Evolutionary conservation across 2,329 filamentous ascomycete genomes (phyloP), one percentile per base, ranked within the genome.

Genomic region (Tolypocladium paradoxum): DNA sequence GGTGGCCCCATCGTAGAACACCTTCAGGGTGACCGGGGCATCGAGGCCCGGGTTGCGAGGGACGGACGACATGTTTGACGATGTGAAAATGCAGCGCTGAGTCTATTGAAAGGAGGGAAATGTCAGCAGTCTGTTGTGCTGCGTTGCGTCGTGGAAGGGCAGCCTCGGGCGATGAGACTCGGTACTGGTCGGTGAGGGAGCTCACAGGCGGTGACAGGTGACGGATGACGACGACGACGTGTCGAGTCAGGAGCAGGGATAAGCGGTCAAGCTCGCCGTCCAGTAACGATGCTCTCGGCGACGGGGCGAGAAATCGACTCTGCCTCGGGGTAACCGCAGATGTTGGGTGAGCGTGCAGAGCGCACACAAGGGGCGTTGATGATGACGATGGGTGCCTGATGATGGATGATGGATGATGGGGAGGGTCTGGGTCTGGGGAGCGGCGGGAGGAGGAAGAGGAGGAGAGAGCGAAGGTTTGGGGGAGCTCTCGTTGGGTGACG

Each of bases 11-110:
- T 90, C 83, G 65, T 87, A 83, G 64, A 82, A 81, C 65, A 95
- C 79, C 76, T 97, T 97, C 73, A 96, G 76, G 60, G 87, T 90
- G 71, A 97, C 87, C 57, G 64, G 58, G 59, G 63, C 58, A 50
- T 70, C 68, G 35, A 62, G 61, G 43, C 57, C 57, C 31, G 60
- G 48, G 56, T 54, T 53, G 37, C 52, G 55, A 37, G 60, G 52
- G 35, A 56, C 53, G 40, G 65, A 60, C 57, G 65, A 60, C 65
- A 69, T 69, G 54, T 53, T 47, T 55, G 53, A 36, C 33, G 24
- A 46, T n/a, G 12, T 31, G 27, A 11, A 8, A 34, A 18, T 12
- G 8, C 20, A 16, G 38, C 12, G 37, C 27, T n/a, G 31, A 31
- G 6, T 11, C 43, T 47, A n/a, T 5, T 31, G 7, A 24, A 51